These are phyloP conservation scores for Chondrus crispus DNA, from an alignment of 23 red algal species.

Conservation along the genomic window DNA sequence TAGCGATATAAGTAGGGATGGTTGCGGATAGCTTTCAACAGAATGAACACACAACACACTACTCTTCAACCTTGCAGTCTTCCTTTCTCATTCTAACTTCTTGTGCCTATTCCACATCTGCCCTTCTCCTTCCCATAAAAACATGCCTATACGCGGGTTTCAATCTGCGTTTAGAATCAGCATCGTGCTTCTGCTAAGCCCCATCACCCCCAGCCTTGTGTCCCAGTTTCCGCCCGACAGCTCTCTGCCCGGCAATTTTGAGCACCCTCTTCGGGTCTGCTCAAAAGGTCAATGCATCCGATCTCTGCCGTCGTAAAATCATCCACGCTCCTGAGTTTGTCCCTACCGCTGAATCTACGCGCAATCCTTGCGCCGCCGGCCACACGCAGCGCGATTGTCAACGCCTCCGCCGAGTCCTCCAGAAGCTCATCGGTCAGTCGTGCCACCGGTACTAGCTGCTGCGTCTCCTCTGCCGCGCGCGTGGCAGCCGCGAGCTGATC, in stretches of 20 bases:
- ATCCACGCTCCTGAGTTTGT: constrained; percentile 15
- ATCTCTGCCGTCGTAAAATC: constrained; percentile 27
- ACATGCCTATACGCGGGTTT: too few relatives aligned
- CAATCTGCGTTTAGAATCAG: constrained; percentile 20
- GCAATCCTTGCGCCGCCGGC: constrained; percentile 4
- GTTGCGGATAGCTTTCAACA: too few relatives aligned
- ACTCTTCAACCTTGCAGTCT: too few relatives aligned
- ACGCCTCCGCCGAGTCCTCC: not conserved
- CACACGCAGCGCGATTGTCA: constrained; percentile 30
- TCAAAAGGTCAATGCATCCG: not conserved
- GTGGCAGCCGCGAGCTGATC: not conserved
- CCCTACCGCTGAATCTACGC: not conserved
- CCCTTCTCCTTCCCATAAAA: too few relatives aligned
- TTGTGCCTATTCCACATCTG: too few relatives aligned
- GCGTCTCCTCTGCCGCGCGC: not conserved
- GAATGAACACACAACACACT: too few relatives aligned
- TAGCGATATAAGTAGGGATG: too few relatives aligned
- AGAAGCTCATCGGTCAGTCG: not conserved
- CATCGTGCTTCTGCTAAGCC: constrained; percentile 19
- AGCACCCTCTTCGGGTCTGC: not conserved
- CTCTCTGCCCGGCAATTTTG: not conserved
- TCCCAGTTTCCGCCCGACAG: constrained; percentile 2
- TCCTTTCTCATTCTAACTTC: too few relatives aligned
- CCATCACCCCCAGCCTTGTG: not conserved
- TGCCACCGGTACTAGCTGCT: not conserved